A percentile compares a stretch with the other conserved stretches of the same genome.
Conservation (phyloP, 306 rosid genomes). For the Senna siamea region DNA sequence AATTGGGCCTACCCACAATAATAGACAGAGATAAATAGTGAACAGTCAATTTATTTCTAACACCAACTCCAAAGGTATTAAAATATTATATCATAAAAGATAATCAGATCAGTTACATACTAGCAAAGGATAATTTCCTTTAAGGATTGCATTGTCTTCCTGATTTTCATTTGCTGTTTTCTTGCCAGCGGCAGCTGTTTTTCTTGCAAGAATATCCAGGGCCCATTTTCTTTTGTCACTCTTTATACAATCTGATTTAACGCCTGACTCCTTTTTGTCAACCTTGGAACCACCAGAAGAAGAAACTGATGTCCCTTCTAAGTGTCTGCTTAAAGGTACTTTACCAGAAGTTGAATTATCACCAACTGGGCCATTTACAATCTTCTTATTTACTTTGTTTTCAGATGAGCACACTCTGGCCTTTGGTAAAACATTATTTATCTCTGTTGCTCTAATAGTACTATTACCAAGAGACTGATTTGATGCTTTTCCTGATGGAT, state of each 20-base stretch:
- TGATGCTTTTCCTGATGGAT: constrained; percentile 44
- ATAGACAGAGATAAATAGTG: constrained; percentile 41
- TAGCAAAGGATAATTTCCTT: constrained; percentile 86
- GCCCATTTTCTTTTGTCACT: constrained; percentile 96
- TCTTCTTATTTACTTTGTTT: constrained; percentile 49
- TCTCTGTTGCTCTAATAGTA: constrained; percentile 45
- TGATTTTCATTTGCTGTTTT: constrained; percentile 52
- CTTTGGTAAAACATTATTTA: constrained; percentile 50
- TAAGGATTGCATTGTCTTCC: constrained; percentile 61
- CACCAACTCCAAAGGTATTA: constrained; percentile 30
- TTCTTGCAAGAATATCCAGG: constrained; percentile 86
- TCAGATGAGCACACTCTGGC: constrained; percentile 45
- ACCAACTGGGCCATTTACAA: constrained; percentile 43
- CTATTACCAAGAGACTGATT: constrained; percentile 43
- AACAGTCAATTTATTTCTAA: constrained; percentile 36
- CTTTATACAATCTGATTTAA: constrained; percentile 55
- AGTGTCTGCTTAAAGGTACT: constrained; percentile 44
- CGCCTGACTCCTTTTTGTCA: constrained; percentile 47
- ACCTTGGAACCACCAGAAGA: constrained; percentile 54
- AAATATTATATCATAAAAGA: constrained; percentile 30
- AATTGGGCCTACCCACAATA: constrained; percentile 79
- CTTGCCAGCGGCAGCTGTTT: constrained; percentile 61
- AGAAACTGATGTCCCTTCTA: constrained; percentile 50
- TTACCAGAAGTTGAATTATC: constrained; percentile 52
- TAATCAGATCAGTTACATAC: constrained; percentile 58